Conservation (phyloP, 305 asterid genomes). For the Fraxinus latifolia region DNA sequence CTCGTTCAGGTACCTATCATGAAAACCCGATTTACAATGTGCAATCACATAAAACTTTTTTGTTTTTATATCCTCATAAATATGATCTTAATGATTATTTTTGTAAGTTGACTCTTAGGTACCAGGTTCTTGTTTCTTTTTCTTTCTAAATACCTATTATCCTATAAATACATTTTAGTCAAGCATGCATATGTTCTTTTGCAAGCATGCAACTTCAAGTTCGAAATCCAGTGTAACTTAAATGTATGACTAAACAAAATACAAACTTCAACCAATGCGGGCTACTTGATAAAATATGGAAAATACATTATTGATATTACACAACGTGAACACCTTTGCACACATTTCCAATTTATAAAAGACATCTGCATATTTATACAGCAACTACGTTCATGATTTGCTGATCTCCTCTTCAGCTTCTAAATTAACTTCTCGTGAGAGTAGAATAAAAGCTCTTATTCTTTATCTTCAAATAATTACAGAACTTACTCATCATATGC, state of each 20-base stretch:
- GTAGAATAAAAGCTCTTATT: slow-evolving; percentile 1
- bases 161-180: not conserved
- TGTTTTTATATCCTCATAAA: not conserved
- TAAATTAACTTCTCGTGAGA: not conserved
- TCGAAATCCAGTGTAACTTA: not conserved
- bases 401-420: not conserved
- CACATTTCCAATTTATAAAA: not conserved
- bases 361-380: not conserved
- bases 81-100: not conserved
- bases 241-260: not conserved
- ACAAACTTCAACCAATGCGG: not conserved
- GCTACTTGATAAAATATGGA: not conserved
- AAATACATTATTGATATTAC: not conserved
- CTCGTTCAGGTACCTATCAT: slow-evolving; percentile 5
- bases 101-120: not conserved
- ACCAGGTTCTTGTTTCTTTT: not conserved
- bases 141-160: not conserved
- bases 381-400: not conserved
- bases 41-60: not conserved
- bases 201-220: slow-evolving; percentile 1
- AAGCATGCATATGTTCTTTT: not conserved
- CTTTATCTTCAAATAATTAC: slow-evolving; percentile 8
- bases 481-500: slow-evolving; percentile 92
- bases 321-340: not conserved
- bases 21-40: not conserved